Evolutionary conservation across 495 filamentous ascomycete species (phyloP), one percentile per base, ranked within the genome.

Genomic region (Durotheca rogersii): DNA sequence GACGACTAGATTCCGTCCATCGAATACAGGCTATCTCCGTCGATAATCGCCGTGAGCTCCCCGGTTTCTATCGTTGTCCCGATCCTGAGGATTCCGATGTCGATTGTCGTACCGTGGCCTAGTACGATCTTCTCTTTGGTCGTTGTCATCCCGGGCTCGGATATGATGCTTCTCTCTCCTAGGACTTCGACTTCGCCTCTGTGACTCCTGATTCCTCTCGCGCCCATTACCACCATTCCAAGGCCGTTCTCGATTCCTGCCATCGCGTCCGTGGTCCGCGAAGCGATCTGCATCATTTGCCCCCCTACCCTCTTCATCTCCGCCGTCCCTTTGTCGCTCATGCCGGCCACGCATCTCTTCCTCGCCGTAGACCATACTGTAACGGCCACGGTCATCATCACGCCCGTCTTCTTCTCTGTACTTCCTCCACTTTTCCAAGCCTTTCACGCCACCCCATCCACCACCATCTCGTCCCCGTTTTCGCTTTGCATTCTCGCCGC

Each of bases 381-480:
- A 90, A 10, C 78, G 70, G 35, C 79, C 67, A 9, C 72, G 69
- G n/a, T 64, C 58, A 12, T 67, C 69, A n/a, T 55, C 66, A 18
- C 64, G 67, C 21, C 68, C 60, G n/a, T 85, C 81, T 17, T 86
- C 84, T 15, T 82, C 82, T 45, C 89, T 80, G 63, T 96, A 98
- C 55, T 97, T 90, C 38, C 87, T 79, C 72, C 89, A 87, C 75
- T 90, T 89, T 72, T 97, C 90, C 37, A 98, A 70, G 50, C 82
- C 79, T 29, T 81, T 81, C 14, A 96, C 86, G 41, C 93, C 93
- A 49, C 94, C 93, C 73, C 95, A 97, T 10, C 90, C 90, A 27
- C 92, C 92, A 1, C 89, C 90, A 46, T 85, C 88, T 2, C 25
- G 55, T 63, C 87, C 92, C 5, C 87, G 86, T 52, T 78, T 79